Evolutionary conservation across 345 rosid species (phyloP).

Genomic region (Euphorbia peplus): DNA sequence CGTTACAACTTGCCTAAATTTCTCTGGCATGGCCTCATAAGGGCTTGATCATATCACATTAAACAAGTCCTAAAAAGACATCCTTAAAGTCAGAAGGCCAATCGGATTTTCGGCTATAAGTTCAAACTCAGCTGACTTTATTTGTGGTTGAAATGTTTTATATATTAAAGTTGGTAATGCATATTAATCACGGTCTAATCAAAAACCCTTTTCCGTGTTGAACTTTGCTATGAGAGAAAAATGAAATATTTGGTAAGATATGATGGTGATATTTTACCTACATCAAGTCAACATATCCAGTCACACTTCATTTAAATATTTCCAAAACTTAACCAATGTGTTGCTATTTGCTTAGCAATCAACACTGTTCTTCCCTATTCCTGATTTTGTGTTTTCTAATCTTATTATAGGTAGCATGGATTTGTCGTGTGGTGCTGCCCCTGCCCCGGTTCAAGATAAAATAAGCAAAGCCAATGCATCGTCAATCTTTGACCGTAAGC

Average conservation of each 20-base stretch:
- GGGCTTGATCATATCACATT: too few relatives aligned
- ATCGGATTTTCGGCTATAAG: too few relatives aligned
- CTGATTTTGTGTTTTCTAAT: not conserved
- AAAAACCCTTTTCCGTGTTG: not conserved
- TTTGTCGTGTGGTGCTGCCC: slow-evolving; percentile 41
- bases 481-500: slow-evolving; percentile 55
- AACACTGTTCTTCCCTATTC: not conserved
- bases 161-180: not conserved
- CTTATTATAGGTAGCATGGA: slow-evolving; percentile 53
- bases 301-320: not conserved
- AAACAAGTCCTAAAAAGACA: too few relatives aligned
- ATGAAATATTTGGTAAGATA: not conserved
- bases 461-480: slow-evolving; percentile 22
- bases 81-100: too few relatives aligned
- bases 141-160: not conserved
- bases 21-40: too few relatives aligned
- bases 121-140: too few relatives aligned
- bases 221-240: not conserved
- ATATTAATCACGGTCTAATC: not conserved
- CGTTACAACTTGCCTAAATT: too few relatives aligned
- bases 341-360: not conserved
- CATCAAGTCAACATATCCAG: not conserved
- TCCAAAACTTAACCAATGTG: not conserved
- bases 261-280: not conserved
- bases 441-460: slow-evolving; percentile 44